A percentile compares a stretch with the other conserved stretches of the same genome.
These are phyloP conservation scores for Kodamaea jinghongensis DNA, from an alignment of 805 yeast genomes.

Conservation along the genomic window DNA sequence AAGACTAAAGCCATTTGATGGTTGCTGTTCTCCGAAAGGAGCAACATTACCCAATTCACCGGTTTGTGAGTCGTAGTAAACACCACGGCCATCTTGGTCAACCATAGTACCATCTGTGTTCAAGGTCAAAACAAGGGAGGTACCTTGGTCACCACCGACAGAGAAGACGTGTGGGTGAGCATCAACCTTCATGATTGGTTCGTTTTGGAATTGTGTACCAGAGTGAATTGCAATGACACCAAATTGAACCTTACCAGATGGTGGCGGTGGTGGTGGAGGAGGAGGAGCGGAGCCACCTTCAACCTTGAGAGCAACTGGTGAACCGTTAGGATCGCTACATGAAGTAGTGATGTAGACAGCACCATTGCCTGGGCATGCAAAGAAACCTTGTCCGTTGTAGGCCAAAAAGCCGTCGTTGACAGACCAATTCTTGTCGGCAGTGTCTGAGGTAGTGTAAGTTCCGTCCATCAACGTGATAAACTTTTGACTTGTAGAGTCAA, in stretches of 20 bases:
- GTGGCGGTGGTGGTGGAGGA: constrained; percentile 8
- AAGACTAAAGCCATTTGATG: constrained; percentile 41
- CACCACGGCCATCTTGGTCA: constrained; percentile 30
- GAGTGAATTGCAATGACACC: constrained; percentile 22
- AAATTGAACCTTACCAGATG: constrained; percentile 12
- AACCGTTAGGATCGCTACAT: constrained; percentile 8
- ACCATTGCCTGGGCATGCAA: constrained; percentile 12
- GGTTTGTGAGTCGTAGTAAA: constrained; percentile 25
- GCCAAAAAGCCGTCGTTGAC: constrained; percentile 16
- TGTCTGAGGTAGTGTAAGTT: constrained; percentile 6
- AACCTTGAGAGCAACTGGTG: constrained; percentile 11
- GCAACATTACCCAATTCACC: constrained; percentile 35
- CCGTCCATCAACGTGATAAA: constrained; percentile 14
- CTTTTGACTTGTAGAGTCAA: constrained; percentile 15
- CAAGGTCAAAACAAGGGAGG: constrained; percentile 22
- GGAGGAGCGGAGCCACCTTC: constrained; percentile 6
- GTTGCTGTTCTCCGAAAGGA: constrained; percentile 30
- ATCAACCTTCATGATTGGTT: constrained; percentile 25
- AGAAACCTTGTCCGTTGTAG: constrained; percentile 9
- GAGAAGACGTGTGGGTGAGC: constrained; percentile 33
- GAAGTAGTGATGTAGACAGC: constrained; percentile 1
- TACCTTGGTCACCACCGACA: constrained; percentile 33
- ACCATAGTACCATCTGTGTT: constrained; percentile 25
- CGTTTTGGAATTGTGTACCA: constrained; percentile 26
- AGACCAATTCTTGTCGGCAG: constrained; percentile 11